Conservation (phyloP, 441 rosid genomes). For the Arabidopsis lyrata region DNA sequence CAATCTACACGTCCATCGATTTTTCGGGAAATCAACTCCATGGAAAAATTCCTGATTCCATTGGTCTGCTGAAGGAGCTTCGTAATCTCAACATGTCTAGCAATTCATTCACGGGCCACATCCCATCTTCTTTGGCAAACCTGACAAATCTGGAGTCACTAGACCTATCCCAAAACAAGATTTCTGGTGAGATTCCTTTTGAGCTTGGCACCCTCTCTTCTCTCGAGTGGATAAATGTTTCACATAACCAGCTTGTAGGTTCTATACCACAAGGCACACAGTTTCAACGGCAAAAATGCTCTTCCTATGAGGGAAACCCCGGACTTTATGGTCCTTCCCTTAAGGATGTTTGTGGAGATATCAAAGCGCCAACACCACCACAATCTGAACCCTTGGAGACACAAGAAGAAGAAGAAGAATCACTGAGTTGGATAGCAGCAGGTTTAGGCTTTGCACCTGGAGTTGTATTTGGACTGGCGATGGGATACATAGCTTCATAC, state of each 20-base stretch:
- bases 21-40: conserved; percentile 22
- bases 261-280: conserved; percentile 28
- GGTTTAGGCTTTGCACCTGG: conserved; percentile 9
- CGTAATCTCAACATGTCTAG: conserved; percentile 27
- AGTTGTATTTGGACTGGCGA: not conserved
- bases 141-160: conserved; percentile 22
- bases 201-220: conserved; percentile 30
- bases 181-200: conserved; percentile 35
- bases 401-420: not conserved
- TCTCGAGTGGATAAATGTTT: conserved; percentile 13
- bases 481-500: not conserved
- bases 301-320: not conserved
- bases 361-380: not conserved
- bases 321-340: conserved; percentile 25
- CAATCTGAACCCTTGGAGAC: not conserved
- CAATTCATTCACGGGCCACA: conserved; percentile 21
- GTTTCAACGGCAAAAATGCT: conserved; percentile 16
- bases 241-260: conserved; percentile 32
- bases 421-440: not conserved
- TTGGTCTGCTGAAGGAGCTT: conserved; percentile 31
- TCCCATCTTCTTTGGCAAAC: conserved; percentile 37
- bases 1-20: conserved; percentile 27
- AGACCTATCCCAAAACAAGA: conserved; percentile 39
- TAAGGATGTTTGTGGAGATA: conserved; percentile 21
- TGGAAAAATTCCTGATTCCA: conserved; percentile 29